These are phyloP conservation scores for Boletellus deceptivus DNA, from an alignment of 1,284 basidiomycete species.

Conservation along the genomic window DNA sequence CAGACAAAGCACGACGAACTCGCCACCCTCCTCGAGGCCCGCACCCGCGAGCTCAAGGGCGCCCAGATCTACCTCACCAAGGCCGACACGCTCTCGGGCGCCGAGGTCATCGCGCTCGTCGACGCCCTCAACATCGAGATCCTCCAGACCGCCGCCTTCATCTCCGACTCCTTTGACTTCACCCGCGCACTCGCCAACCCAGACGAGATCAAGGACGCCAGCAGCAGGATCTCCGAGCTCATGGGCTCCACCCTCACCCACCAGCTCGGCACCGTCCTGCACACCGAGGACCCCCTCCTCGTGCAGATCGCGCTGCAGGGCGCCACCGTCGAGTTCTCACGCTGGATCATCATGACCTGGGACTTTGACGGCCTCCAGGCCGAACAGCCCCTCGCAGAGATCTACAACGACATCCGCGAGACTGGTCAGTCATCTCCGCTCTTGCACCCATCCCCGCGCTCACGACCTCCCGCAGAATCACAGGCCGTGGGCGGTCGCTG, in stretches of 20 bases:
- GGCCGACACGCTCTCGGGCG: slow-evolving; percentile 44
- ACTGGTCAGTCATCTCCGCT: slow-evolving; percentile 35
- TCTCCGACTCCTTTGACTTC: slow-evolving; percentile 46
- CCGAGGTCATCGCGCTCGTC: slow-evolving; percentile 46
- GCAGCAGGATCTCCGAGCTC: slow-evolving; percentile 34
- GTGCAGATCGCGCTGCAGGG: slow-evolving; percentile 55
- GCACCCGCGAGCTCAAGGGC: slow-evolving; percentile 44
- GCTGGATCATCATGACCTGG: slow-evolving; percentile 51
- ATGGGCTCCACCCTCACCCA: slow-evolving; percentile 38
- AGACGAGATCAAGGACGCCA: slow-evolving; percentile 34
- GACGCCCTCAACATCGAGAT: slow-evolving; percentile 49
- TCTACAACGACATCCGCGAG: slow-evolving; percentile 46
- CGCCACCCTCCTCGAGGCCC: slow-evolving; percentile 39
- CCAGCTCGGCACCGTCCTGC: slow-evolving; percentile 34
- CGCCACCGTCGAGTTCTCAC: slow-evolving; percentile 41
- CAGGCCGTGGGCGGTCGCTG: slow-evolving; percentile 52
- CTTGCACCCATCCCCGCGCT: background rate
- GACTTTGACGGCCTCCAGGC: slow-evolving; percentile 45
- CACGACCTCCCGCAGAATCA: slow-evolving; percentile 38
- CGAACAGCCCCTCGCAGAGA: slow-evolving; percentile 40
- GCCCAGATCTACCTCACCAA: slow-evolving; percentile 47
- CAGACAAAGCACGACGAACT: slow-evolving; percentile 31
- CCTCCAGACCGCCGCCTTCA: slow-evolving; percentile 45
- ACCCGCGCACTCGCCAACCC: slow-evolving; percentile 24
- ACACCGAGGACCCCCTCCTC: slow-evolving; percentile 43